Evolutionary conservation across 345 rosid species (phyloP).

Genomic region (Camelina laxa): DNA sequence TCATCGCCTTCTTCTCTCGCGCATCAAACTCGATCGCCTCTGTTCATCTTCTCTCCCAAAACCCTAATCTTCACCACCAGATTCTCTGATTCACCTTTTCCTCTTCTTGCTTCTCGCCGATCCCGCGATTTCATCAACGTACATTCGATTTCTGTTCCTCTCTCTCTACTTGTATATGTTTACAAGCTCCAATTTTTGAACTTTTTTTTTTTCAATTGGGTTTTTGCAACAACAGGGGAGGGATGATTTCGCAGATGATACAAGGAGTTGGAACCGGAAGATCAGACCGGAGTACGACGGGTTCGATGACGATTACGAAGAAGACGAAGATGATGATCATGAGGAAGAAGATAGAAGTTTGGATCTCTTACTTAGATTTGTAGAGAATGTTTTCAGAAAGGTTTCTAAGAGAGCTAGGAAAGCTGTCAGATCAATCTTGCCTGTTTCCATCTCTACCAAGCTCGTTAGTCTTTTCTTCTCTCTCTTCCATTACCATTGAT

Average conservation of each 20-base stretch:
- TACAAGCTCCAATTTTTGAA: not conserved
- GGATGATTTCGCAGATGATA: conserved; percentile 50
- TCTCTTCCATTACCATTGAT: not conserved
- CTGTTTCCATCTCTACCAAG: conserved; percentile 63
- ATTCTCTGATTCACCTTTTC: conserved; percentile 8
- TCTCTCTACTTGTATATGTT: not conserved
- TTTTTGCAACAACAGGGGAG: conserved; percentile 39
- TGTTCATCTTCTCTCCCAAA: conserved; percentile 31
- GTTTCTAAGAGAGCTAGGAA: conserved; percentile 75
- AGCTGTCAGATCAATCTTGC: conserved; percentile 87
- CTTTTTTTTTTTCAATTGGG: not conserved
- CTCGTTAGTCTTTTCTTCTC: conserved; percentile 48
- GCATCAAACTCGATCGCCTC: conserved; percentile 30
- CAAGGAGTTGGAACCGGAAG: conserved; percentile 75
- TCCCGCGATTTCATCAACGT: conserved; percentile 47
- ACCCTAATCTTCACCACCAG: conserved; percentile 30
- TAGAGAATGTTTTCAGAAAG: conserved; percentile 73
- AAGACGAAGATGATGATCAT: conserved; percentile 57
- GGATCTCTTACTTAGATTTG: conserved; percentile 73
- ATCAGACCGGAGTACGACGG: conserved; percentile 52
- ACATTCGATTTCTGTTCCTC: not conserved
- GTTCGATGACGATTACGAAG: conserved; percentile 41
- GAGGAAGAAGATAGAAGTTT: conserved; percentile 87
- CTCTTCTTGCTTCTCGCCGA: conserved; percentile 41
- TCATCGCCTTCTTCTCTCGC: conserved; percentile 43